These are phyloP conservation scores for Saccharomycopsis schoenii DNA, from an alignment of 805 yeast genomes.

Conservation along the genomic window DNA sequence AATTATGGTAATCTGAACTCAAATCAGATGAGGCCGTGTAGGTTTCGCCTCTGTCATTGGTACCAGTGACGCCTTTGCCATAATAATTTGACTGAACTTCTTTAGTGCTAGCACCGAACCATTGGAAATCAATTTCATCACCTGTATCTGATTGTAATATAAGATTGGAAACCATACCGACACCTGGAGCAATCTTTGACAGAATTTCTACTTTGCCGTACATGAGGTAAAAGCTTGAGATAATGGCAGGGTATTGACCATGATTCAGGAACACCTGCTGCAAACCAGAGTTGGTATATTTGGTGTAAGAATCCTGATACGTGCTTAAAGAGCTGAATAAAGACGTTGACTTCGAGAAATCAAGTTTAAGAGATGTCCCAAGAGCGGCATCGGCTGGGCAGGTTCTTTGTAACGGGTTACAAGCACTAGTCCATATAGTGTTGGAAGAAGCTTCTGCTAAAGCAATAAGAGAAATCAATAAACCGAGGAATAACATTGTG, in stretches of 20 bases:
- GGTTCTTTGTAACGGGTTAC: constrained; percentile 27
- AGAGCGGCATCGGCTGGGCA: constrained; percentile 40
- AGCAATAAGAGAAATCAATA: background rate
- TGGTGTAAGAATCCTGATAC: constrained; percentile 31
- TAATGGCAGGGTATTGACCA: constrained; percentile 54
- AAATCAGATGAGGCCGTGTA: constrained; percentile 32
- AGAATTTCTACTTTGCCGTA: constrained; percentile 58
- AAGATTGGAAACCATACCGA: constrained; percentile 54
- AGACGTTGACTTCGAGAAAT: constrained; percentile 28
- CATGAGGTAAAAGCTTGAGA: constrained; percentile 59
- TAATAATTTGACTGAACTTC: constrained; percentile 50
- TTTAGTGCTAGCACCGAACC: constrained; percentile 52
- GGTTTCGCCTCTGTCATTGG: constrained; percentile 52
- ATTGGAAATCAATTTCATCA: constrained; percentile 67
- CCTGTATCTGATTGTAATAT: constrained; percentile 55
- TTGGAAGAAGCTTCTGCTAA: background rate
- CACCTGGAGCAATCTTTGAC: constrained; percentile 49
- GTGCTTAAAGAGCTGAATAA: constrained; percentile 25
- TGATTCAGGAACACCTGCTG: constrained; percentile 43
- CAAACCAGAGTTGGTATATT: constrained; percentile 47
- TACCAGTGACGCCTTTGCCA: constrained; percentile 49
- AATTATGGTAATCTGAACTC: constrained; percentile 38
- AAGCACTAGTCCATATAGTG: constrained; percentile 16
- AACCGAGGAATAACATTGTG: background rate
- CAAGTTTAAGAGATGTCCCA: constrained; percentile 35